Evolutionary conservation across 2,329 filamentous ascomycete genomes (phyloP), one percentile per base, ranked within the genome.

Genomic region (Penicillium janthinellum): DNA sequence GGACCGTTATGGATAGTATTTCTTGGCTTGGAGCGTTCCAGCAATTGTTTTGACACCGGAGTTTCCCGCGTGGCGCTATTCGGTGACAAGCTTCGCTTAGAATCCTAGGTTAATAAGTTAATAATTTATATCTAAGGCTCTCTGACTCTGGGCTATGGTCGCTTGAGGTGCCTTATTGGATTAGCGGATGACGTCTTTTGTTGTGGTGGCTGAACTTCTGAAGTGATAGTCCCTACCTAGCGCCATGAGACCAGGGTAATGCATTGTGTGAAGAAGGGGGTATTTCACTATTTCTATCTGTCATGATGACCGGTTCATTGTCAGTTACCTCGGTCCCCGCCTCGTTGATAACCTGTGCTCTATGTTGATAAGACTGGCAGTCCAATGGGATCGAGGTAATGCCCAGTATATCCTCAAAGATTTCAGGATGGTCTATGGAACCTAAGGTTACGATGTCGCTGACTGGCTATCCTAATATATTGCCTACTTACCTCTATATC

Each of bases 61-160:
- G 17, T 51, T 51, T 17, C 31, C 35, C 34, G 48, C 49, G 49
- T 51, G 49, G 49, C 49, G 20, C 35, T 39, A 35, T 20, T 53
- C 25, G 37, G 47, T 49, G 54, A 56, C n/a, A 41, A 42, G 37
- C 49, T 28, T 15, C 35, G n/a, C n/a, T 49, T 47, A 3, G 37
- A 39, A 38, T 4, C 38, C n/a, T 31, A 17, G 17, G 17, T 17
- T 6, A 2, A 31, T 31, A 8, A 31, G 7, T 31, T 31, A 31
- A 6, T 31, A 31, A 31, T 4, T 31, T 31, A 31, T 31, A 7
- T 31, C 28, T 8, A 7, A 31, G 28, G 6, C 28, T 31, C 28
- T 31, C 6, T 6, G 2, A 2, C 1, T 8, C 28, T 28, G 25
- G 25, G 25, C 38, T 20, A 20, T 38, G 48, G n/a, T 51, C 17